phyloP scores from a whole-genome alignment of 345 rosid species.

The Carallia pectinifolia region DNA sequence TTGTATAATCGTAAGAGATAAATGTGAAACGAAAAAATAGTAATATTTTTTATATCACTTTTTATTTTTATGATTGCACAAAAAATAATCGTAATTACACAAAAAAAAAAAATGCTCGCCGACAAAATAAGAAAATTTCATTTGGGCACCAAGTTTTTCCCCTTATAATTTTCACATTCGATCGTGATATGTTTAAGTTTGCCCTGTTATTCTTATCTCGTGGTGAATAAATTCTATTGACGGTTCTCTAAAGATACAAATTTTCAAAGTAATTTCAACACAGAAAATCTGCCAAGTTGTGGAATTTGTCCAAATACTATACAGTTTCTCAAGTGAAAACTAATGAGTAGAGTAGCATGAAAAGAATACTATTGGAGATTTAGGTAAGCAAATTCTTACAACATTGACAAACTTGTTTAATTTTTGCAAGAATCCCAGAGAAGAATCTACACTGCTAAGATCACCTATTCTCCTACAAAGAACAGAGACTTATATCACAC shows the following conservation, averaged over 20 bases:
- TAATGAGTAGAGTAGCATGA: not conserved
- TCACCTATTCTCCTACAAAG: conserved; percentile 51
- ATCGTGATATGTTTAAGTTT: not conserved
- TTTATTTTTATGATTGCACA: no score
- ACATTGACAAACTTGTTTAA: conserved; percentile 40
- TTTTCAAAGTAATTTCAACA: conserved; percentile 26
- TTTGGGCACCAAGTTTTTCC: no score
- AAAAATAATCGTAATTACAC: no score
- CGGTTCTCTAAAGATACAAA: not conserved
- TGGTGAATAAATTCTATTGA: not conserved
- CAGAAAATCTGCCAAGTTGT: conserved; percentile 31
- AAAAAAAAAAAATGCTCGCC: no score
- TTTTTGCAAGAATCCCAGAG: conserved; percentile 41
- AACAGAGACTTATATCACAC: conserved; percentile 1
- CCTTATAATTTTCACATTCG: not conserved
- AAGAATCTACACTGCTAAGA: conserved; percentile 43
- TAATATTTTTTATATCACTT: no score
- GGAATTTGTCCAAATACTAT: conserved; percentile 47
- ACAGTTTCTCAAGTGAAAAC: conserved; percentile 39
- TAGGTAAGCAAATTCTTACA: conserved; percentile 32
- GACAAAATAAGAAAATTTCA: no score
- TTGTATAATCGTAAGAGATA: no score
- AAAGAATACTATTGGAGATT: not conserved
- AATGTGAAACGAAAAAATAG: no score
- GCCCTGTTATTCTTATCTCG: not conserved